Percentiles rank a stretch among this genome's conserved stretches.
Conservation (phyloP, 2,329 filamentous ascomycete species). For the Phialemoniopsis sp. region DNA sequence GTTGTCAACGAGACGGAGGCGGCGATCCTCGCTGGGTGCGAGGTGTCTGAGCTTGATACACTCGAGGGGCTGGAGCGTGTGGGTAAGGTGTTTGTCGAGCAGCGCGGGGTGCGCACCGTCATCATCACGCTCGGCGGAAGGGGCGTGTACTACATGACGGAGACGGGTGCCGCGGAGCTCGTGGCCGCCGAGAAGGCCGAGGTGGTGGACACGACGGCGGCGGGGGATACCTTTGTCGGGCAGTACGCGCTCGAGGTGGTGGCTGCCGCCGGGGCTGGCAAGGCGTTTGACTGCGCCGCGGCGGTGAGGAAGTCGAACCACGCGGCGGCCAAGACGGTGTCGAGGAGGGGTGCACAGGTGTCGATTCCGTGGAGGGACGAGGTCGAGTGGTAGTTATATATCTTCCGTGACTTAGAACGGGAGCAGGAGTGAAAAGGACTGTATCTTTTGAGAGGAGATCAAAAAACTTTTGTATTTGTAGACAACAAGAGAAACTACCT, state of each 20-base stretch:
- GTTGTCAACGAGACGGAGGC: conserved; percentile 89
- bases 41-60: conserved; percentile 43
- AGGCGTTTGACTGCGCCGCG: conserved; percentile 23
- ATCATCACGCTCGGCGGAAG: conserved; percentile 65
- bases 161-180: conserved; percentile 26
- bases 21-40: no score
- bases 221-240: conserved; percentile 72
- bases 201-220: conserved; percentile 71
- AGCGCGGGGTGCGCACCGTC: conserved; percentile 61
- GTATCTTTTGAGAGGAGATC: no score
- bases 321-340: conserved; percentile 48
- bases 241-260: conserved; percentile 61
- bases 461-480: no score
- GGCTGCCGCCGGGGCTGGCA: no score
- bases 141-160: conserved; percentile 48
- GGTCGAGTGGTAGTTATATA: no score
- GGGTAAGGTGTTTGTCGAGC: conserved; percentile 57
- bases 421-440: no score
- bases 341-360: conserved; percentile 48
- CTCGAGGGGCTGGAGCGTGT: conserved; percentile 40
- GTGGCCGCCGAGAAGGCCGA: conserved; percentile 48
- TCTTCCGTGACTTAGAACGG: no score
- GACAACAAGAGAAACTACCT: no score
- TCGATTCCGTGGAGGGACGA: conserved; percentile 50
- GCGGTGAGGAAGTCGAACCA: conserved; percentile 45